Evolutionary conservation across 164 flowering plant genomes (phyloP).

Genomic region (Stephania yunnanensis): DNA sequence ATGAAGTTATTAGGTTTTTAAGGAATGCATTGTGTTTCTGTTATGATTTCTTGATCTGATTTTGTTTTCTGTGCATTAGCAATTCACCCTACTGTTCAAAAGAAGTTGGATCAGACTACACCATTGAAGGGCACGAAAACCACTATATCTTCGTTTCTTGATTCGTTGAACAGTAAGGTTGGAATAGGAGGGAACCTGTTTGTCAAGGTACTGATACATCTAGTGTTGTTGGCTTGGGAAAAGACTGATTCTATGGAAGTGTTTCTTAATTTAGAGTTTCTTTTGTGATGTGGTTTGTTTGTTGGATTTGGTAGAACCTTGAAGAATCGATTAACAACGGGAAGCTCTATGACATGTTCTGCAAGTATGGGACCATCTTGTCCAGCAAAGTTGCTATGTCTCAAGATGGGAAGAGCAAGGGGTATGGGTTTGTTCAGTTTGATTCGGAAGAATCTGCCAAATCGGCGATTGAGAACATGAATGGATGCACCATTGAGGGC

Average conservation of each 20-base stretch:
- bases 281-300: constrained; percentile 1
- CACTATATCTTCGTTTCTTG: constrained; percentile 55
- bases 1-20: too few relatives aligned
- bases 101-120: constrained; percentile 40
- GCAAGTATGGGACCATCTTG: constrained; percentile 49
- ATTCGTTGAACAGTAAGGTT: constrained; percentile 59
- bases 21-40: too few relatives aligned
- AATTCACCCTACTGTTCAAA: constrained; percentile 33
- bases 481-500: constrained; percentile 44
- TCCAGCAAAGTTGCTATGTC: constrained; percentile 65
- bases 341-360: constrained; percentile 54
- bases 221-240: not conserved
- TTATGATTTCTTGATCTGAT: too few relatives aligned
- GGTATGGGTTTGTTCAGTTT: constrained; percentile 85
- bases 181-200: constrained; percentile 78
- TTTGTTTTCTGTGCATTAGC: constrained; percentile 30
- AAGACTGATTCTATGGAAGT: not conserved
- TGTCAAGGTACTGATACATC: constrained; percentile 49
- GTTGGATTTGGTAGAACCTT: constrained; percentile 45
- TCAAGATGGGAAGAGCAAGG: constrained; percentile 75
- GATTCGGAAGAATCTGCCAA: constrained; percentile 62
- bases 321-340: constrained; percentile 43
- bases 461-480: constrained; percentile 51
- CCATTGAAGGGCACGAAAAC: constrained; percentile 53
- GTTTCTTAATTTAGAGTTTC: not conserved